A percentile compares a stretch with the other conserved stretches of the same genome.
phyloP scores from a whole-genome alignment of 139 green algal genomes.

The Choricystis sp. region DNA sequence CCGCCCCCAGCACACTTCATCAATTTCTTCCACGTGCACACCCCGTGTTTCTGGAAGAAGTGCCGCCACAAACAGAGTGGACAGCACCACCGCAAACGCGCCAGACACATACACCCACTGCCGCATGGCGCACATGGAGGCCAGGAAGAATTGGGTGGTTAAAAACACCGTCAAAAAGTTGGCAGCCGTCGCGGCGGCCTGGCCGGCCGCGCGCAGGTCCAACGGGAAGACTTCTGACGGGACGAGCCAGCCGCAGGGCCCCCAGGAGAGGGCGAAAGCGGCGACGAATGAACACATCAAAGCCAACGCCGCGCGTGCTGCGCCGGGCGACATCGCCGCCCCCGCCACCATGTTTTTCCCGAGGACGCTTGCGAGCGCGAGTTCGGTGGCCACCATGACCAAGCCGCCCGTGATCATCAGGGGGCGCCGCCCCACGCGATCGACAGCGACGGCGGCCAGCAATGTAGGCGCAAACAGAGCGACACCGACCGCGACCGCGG shows the following conservation, averaged over 20 bases:
- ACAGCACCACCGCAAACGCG: background rate
- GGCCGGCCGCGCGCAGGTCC: conserved; percentile 1
- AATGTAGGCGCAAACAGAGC: background rate
- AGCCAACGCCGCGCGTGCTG: conserved; percentile 6
- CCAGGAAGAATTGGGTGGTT: background rate
- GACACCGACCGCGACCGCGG: conserved; percentile 16
- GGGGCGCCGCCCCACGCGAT: background rate
- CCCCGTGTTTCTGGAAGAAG: background rate
- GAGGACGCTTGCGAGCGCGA: background rate
- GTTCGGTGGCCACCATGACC: background rate
- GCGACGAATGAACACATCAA: conserved; percentile 28
- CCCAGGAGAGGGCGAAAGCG: conserved; percentile 43
- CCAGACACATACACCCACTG: background rate
- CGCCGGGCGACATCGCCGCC: too few species aligned
- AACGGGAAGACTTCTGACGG: conserved; percentile 24
- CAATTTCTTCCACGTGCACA: background rate
- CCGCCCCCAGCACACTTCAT: background rate
- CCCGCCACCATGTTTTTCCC: background rate
- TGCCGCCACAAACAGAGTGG: background rate
- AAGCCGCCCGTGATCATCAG: background rate
- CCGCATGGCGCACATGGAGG: background rate
- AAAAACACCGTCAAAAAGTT: background rate
- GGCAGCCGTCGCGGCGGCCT: background rate
- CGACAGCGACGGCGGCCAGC: background rate
- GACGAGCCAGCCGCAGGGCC: conserved; percentile 37